Base-by-base conservation (phyloP, 2,329 filamentous ascomycete genomes). In the Phyllosticta capitalensis region DNA sequence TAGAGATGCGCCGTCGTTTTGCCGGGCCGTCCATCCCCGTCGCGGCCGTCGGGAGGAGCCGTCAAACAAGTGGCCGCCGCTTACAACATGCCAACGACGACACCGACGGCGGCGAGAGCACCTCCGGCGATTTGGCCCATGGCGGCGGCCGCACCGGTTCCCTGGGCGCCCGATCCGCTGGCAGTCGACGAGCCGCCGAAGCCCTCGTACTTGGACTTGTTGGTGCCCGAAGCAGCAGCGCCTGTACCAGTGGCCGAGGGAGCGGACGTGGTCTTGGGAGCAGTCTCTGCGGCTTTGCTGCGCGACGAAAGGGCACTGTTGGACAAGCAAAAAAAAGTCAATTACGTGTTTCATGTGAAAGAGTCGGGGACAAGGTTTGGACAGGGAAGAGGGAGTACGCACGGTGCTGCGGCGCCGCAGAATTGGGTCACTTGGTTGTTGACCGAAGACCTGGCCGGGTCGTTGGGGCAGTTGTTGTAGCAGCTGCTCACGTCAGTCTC, bases 381-480 rank as follows among this genome's bases (percentile, higher is more conserved):
- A 5, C 21, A 61, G 62, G 28, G 59, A 21, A 55, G 50, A 30
- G 33, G 12, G 21, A 2, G 9, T 21, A 66, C 71, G 65, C 71
- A 73, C 62, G 75, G 73, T 21, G 69, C 69, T 9, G 75, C 76
- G 28, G 76, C 76, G 55, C 69, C 67, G 65, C 77, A 79, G 68
- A 63, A 74, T 45, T 65, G 64, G 2, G 67, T 70, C 19, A 72
- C 70, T 62, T 69, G 66, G 65, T 70, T 71, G 65, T 73, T 59
- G 50, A 71, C 67, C 67, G 59, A 67, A 67, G 48, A 67, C 65
- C 30, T 20, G 53, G 26, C 71, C 17, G 73, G 63, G 65, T 79
- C 76, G 64, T 74, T 70, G 56, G 83, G 82, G 74, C 84, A 86
- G 76, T 84, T 83, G 76, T 81, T 80, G 75, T 84, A 86, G 79